Conservation (phyloP, 78 protist species). For the Tieghemostelium lacteum region DNA sequence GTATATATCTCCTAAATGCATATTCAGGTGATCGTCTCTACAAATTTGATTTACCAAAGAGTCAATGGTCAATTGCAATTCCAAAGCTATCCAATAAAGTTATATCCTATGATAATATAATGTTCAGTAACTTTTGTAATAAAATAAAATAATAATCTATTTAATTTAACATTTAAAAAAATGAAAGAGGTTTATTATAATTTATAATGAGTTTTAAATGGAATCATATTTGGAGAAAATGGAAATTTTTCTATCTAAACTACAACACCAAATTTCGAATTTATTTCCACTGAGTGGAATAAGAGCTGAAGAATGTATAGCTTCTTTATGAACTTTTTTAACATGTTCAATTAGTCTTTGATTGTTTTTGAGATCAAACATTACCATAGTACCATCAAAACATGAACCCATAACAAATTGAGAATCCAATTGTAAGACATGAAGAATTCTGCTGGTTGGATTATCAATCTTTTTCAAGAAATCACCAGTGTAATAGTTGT, state of each 20-base stretch:
- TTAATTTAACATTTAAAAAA: too few species aligned
- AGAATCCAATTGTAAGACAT: neutral
- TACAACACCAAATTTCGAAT: constrained; percentile 36
- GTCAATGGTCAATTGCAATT: too few species aligned
- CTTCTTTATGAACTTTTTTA: constrained; percentile 19
- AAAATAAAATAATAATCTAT: too few species aligned
- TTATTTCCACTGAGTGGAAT: neutral
- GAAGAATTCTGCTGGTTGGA: constrained; percentile 3
- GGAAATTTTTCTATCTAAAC: constrained; percentile 56
- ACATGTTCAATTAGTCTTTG: constrained; percentile 17
- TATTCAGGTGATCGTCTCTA: too few species aligned
- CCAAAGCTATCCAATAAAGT: too few species aligned
- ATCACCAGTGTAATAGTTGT: neutral
- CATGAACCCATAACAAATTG: constrained; percentile 26
- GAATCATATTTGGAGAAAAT: too few species aligned
- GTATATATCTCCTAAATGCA: too few species aligned
- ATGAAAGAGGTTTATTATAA: too few species aligned
- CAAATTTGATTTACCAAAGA: too few species aligned
- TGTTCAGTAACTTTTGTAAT: too few species aligned
- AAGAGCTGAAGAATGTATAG: neutral
- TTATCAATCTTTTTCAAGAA: constrained; percentile 34
- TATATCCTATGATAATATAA: too few species aligned
- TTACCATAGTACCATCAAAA: constrained; percentile 28
- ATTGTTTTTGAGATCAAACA: constrained; percentile 40
- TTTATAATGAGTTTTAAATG: too few species aligned